Evolutionary conservation across 2,329 filamentous ascomycete species (phyloP), one percentile per base, ranked within the genome.

Genomic region (Chrysoporthe cubensis): DNA sequence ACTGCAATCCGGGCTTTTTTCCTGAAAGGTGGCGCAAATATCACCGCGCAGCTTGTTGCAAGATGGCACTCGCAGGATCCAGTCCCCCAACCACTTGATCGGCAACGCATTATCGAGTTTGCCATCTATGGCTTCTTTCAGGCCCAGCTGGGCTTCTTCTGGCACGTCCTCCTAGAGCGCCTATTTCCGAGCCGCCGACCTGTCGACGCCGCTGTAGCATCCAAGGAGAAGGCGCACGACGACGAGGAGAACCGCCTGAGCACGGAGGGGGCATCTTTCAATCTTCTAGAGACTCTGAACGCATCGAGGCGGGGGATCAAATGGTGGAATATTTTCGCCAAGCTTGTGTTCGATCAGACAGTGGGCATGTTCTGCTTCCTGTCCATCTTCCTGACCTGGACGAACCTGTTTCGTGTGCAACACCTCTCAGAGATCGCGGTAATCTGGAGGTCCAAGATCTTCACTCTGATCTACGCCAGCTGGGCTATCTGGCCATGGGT

Each of bases 401-500:
- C 73, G 48, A 74, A 74, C 60, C 52, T 74, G 7, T 68, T 71
- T 37, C 73, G 72, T 14, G 69, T 73, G 52, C 65, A 70, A 46
- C 56, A 65, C 21, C 56, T 72, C 34, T 64, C 65, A 14, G 61
- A 70, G 57, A 67, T 73, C 43, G 50, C 68, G 3, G 66, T 40
- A n/a, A 69, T 73, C 40, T 69, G 70, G 67, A 64, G 66, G 48
- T 65, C 72, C 34, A 73, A 73, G 63, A 60, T 73, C 2, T 72
- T 71, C 65, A 66, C 66, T 21, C 65, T 74, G 40, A 60, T 74
- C 21, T 69, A 67, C 42, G 72, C 73, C 40, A 72, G 69, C 7
- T 74, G 73, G 73, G 67, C 68, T 21, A 70, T 74, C 3, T 74
- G 73, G 73, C 73, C 73, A 9, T 68, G 70, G 34, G 72, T 74